phyloP scores from a whole-genome alignment of 2,329 filamentous ascomycete species.

The Berkeleyomyces rouxiae region DNA sequence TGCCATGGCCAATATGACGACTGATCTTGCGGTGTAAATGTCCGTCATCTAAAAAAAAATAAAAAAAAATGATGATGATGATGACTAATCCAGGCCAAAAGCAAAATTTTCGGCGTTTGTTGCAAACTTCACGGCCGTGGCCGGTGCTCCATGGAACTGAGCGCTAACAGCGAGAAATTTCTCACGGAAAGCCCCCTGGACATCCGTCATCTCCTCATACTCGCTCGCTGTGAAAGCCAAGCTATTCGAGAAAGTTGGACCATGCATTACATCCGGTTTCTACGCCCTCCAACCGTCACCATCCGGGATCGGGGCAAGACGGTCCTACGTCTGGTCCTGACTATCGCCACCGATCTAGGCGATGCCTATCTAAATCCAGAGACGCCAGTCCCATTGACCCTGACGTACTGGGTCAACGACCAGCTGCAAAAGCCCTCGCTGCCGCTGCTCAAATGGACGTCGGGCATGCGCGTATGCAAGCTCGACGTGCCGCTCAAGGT shows the following conservation, averaged over 20 bases:
- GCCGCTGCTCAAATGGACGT: slow-evolving; percentile 19
- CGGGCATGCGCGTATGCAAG: slow-evolving; percentile 27
- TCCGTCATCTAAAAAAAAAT: not conserved
- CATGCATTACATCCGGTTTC: slow-evolving; percentile 43
- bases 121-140: not conserved
- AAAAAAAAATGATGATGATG: not conserved
- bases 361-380: slow-evolving; percentile 35
- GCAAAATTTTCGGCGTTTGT: slow-evolving; percentile 2
- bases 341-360: slow-evolving; percentile 41
- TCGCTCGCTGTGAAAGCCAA: not conserved
- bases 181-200: not conserved
- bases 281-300: slow-evolving; percentile 27
- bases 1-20: not conserved
- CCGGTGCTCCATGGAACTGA: not conserved
- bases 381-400: slow-evolving; percentile 27
- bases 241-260: not conserved
- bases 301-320: slow-evolving; percentile 14
- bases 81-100: slow-evolving; percentile 13
- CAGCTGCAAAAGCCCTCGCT: slow-evolving; percentile 18
- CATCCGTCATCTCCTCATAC: not conserved
- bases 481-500: slow-evolving; percentile 14
- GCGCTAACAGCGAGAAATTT: not conserved
- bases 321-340: slow-evolving; percentile 30
- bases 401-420: slow-evolving; percentile 19
- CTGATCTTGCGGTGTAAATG: not conserved